Base-by-base conservation (phyloP, 495 filamentous ascomycete genomes). In the Penicillium daleae region DNA sequence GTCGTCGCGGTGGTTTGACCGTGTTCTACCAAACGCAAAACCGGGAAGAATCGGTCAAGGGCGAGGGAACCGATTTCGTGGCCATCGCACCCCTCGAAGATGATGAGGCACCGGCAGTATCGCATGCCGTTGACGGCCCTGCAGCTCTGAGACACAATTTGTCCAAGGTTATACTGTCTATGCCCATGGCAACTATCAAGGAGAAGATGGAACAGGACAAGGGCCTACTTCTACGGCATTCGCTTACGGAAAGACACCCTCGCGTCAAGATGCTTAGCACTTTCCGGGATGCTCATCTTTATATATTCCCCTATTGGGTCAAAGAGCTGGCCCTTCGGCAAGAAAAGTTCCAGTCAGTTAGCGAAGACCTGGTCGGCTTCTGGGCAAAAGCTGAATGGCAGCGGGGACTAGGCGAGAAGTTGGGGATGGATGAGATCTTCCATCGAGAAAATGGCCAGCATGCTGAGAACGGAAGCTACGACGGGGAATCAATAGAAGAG, bases 321-420 rank as follows among this genome's bases (percentile, higher is more conserved):
- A 82, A 93, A 64, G 87, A 92, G n/a, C 86, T 97, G 68, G 84
- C 93, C 27, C 82, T 82, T 54, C 79, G 78, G 27, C 94, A 98
- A 62, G 89, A 94, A 21, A 86, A 81, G 21, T 83, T 98, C 48
- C 89, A 97, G 55, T 93, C 86, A 42, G 85, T 99, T 57, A 89
- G 90, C 55, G 95, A 99, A 76, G 96, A 98, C 66, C 84, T 97
- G 21, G 75, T 99, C 19, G 94, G 93, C 13, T 96, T 89, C 89
- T 96, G 93, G 93, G 92, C 92, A 13, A 98, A 98, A 72, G 84
- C 93, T 1, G 86, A 84, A 35, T 99, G 95, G 95, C 93, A 97
- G 74, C 79, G 85, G 24, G 90, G 92, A 0, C 78, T 97, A 0
- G 86, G 82, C 1, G 83, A 87, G 19, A 97, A 97, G 74, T 82